Base-by-base conservation (phyloP, 2,329 filamentous ascomycete species). In the Mariannaea elegans region DNA sequence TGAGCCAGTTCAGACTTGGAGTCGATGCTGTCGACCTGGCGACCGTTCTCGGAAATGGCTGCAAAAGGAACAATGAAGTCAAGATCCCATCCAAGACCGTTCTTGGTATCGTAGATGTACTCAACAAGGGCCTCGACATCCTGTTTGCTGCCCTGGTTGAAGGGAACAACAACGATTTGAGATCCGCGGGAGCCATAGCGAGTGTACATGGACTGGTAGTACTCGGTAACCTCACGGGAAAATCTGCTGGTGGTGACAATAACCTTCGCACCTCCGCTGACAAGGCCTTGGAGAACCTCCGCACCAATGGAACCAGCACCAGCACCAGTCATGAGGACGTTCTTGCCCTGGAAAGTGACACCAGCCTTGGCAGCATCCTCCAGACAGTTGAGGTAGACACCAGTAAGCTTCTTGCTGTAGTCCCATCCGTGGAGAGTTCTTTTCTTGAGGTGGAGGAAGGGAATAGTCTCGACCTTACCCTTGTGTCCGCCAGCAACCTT, bases 81-180 rank as follows among this genome's bases (percentile, higher is more conserved):
- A 34, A 99, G 87, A 78, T 99, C 95, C 95, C 96, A 99, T 65
- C 95, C 95, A 9, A 99, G 90, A 65, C 96, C 96, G 75, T 90
- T 94, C 89, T 98, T 99, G 64, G 90, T 78, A 74, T 98, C 94
- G 76, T 97, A 99, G 74, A 99, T 96, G 82, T 98, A 99, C 62
- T 97, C 87, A 51, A 99, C 84, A 7, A 99, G 85, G 45, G 93
- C 93, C 77, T 98, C 93, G 32, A 97, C 92, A 75, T 99, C 95
- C 77, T 98, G 94, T 81, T 97, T 96, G 82, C 94, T 98, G 65
- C 94, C 95, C 78, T 97, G 94, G 79, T 99, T 99, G 87, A 99
- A 99, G 48, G 96, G 95, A 55, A 98, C 96, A 55, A 99, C 95
- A 38, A 99, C 93, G 56, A 99, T 90, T 80, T 98, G 94, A 58